Evolutionary conservation across 139 green algal species (phyloP), one percentile per base, ranked within the genome.

Genomic region (Eudorina sp.): DNA sequence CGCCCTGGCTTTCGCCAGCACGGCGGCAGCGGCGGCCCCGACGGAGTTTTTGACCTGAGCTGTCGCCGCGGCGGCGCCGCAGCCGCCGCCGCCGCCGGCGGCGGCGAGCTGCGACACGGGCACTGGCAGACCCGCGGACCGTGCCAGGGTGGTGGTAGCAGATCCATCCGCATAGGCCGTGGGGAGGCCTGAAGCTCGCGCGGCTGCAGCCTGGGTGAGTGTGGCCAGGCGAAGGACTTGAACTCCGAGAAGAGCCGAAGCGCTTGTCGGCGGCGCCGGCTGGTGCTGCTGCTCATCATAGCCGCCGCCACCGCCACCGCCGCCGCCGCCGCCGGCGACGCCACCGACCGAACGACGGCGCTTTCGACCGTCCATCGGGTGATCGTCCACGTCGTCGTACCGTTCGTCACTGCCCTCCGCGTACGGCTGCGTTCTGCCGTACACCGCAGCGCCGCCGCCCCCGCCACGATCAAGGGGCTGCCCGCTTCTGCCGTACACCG

Each of bases 371-470:
- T 58, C 74, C 34, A 19, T 29, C 9, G 14, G 68, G 68, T 46
- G 66, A 31, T 75, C 66, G 38, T 75, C 66, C 9, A 40, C 38
- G 43, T 79, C 14, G 38, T 79, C 41, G 38, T 79, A 79, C 16
- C 11, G 66, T 7, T 75, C 85, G 76, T 90, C 66, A 41, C 18
- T 36, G 29, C 83, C 86, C 16, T 90, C 75, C n/a, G n/a, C n/a
- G 46, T 86, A 83, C 27, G 31, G 80, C n/a, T n/a, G n/a, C 66
- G 43, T 38, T 73, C 53, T 51, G 18, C 69, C 46, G 75, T 75
- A 36, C 29, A 70, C 75, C 29, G 75, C 46, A 11, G 23, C n/a
- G n/a, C n/a, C n/a, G n/a, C n/a, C n/a, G n/a, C n/a, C n/a, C n/a
- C n/a, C n/a, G n/a, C n/a, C n/a, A n/a, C n/a, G n/a, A n/a, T n/a